Evolutionary conservation across 176 grass and related monocot species (phyloP), one percentile per base, ranked within the genome.

Genomic region (Rhipidocladum racemiflorum): DNA sequence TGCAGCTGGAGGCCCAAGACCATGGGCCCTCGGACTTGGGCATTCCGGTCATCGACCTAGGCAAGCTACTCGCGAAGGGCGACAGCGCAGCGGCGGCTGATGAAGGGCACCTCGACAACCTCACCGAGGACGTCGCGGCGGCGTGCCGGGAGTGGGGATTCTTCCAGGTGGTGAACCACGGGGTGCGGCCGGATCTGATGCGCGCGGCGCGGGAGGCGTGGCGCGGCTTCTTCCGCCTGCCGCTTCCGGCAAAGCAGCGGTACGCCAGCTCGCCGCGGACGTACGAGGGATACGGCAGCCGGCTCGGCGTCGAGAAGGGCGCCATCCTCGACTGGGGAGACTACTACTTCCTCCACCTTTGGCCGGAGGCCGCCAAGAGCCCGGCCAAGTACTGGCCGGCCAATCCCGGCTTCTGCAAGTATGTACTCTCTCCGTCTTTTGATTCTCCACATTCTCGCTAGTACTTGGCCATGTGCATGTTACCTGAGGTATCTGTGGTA

Each of bases 281-380:
- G 32, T 97, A 97, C 76, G 95, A 88, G 70, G 95, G 95, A 21
- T 97, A 94, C 75, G 95, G 95, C 27, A 97, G 95, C 86, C 86
- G 92, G 13, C 36, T 97, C 7, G 95, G 95, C 9, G 88, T 97
- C 60, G 73, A 89, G 86, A 97, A 97, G 85, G 92, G 78, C 63
- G 92, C 92, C 40, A 45, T 81, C 54, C 92, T 97, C 36, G 95
- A 97, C 74, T 97, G 95, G 95, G 90, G 92, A 0, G 95, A 97
- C 82, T 97, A 97, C 92, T 97, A 81, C 65, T 97, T 88, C 82
- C 90, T 97, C 60, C 82, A 91, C 50, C 84, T 94, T 81, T 57
- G 56, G 67, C 95, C 95, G 67, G 84, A 70, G 25, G 61, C 80
- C 2, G 42, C 43, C 67, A 94, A 69, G 76, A 94, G 86, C 78